Evolutionary conservation across 225 moss, liverwort and hornwort genomes (phyloP), one percentile per base, ranked within the genome.

Genomic region (Polytrichum formosum): DNA sequence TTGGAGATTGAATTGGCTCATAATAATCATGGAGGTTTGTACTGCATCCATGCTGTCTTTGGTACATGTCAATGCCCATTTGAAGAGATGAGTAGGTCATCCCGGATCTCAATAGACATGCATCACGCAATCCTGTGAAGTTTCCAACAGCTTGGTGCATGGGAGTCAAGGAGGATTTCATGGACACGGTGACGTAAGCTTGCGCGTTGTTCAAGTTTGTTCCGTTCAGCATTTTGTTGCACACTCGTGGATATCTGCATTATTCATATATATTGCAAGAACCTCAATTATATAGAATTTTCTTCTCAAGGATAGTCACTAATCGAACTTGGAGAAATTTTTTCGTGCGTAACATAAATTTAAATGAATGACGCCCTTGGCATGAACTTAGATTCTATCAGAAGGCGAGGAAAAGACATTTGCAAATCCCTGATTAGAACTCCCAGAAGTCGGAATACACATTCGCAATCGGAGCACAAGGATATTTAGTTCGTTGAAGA

Each of bases 31-130:
- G 18, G 75, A 80, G 18, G 63, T 9, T 6, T 0, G 64, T 17
- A 64, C 64, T 23, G 28, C 80, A 9, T 66, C 29, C 4, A 72
- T 1, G 21, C 71, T 62, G 2, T 59, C 72, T 5, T 23, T 66
- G 31, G 55, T 72, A 74, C 83, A 80, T 80, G 55, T 74, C 72
- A 6, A 73, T 69, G 71, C 84, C 80, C 84, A 84, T 84, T 35
- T 75, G 74, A 65, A 77, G 65, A 37, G 84, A 80, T 25, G 84
- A 84, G 69, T 31, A 8, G 20, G 77, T 72, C 29, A 80, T 69
- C n/a, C 70, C 72, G 3, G 35, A 31, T 23, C 5, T 27, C 20
- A 33, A 19, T 4, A 28, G 4, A 6, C 80, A 74, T 1, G 63
- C 55, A 72, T 74, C 66, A 33, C 54, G 26, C 67, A 77, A 80